A percentile compares a stretch with the other conserved stretches of the same genome.
These are phyloP conservation scores for Papiliotrema flavescens DNA, from an alignment of 1,284 basidiomycete genomes.

Conservation along the genomic window DNA sequence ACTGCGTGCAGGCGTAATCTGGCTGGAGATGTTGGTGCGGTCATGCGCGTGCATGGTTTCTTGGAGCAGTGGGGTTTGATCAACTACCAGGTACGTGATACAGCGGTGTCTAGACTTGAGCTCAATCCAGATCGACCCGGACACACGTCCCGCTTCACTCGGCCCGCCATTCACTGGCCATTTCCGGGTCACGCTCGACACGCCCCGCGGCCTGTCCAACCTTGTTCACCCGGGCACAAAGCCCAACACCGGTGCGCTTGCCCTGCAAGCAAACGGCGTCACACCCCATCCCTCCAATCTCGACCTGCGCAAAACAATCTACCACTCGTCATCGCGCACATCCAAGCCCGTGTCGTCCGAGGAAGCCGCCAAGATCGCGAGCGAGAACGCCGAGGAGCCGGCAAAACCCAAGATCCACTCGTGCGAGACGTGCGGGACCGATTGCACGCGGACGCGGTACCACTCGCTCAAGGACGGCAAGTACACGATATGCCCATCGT, in stretches of 20 bases:
- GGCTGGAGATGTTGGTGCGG: constrained; percentile 96
- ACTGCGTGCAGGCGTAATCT: constrained; percentile 94
- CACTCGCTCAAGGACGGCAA: constrained; percentile 90
- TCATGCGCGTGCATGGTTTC: constrained; percentile 98
- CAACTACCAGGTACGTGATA: constrained; percentile 83
- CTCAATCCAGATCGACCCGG: constrained; percentile 82
- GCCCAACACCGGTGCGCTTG: constrained; percentile 48
- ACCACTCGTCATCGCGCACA: constrained; percentile 76
- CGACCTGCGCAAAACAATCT: constrained; percentile 79
- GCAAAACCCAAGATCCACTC: constrained; percentile 58
- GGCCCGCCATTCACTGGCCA: constrained; percentile 98
- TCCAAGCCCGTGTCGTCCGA: constrained; percentile 60
- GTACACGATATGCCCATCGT: constrained; percentile 81
- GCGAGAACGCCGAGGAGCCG: constrained; percentile 57
- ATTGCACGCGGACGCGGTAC: constrained; percentile 84
- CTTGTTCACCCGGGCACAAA: constrained; percentile 78
- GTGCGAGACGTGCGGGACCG: constrained; percentile 92
- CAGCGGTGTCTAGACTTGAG: constrained; percentile 3
- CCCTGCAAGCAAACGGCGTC: constrained; percentile 51
- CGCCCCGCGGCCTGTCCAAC: constrained; percentile 91
- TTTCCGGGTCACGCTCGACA: constrained; percentile 95
- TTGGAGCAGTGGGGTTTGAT: constrained; percentile 98
- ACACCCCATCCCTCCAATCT: constrained; percentile 64
- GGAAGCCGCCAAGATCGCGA: constrained; percentile 58
- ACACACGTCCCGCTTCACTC: constrained; percentile 86